Conservation (phyloP, 345 rosid species). For the Gossypium turneri region DNA sequence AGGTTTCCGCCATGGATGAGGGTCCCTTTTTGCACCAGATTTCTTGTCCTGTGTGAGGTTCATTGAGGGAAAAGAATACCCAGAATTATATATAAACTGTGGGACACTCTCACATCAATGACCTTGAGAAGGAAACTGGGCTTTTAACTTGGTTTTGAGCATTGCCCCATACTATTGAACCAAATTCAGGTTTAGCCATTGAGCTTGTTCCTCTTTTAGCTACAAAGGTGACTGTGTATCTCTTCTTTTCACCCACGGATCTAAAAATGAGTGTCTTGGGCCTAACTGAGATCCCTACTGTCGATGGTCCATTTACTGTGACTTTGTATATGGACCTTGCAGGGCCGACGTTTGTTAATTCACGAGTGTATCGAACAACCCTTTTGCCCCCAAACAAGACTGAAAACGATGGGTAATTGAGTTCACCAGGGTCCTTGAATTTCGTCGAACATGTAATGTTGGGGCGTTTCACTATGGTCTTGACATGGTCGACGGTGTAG, state of each 20-base stretch:
- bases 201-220: slow-evolving; percentile 42
- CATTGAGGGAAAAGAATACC: background rate
- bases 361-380: slow-evolving; percentile 71
- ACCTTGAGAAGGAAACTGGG: slow-evolving; percentile 78
- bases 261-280: slow-evolving; percentile 53
- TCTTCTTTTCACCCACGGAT: slow-evolving; percentile 62
- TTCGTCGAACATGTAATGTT: slow-evolving; percentile 50
- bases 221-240: slow-evolving; percentile 69
- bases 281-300: slow-evolving; percentile 51
- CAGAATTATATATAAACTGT: background rate
- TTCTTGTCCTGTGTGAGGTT: background rate
- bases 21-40: background rate
- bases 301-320: slow-evolving; percentile 38
- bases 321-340: slow-evolving; percentile 54
- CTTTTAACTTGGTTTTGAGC: slow-evolving; percentile 64
- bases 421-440: slow-evolving; percentile 65
- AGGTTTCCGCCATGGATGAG: background rate
- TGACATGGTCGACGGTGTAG: slow-evolving; percentile 55
- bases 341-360: slow-evolving; percentile 74
- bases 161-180: slow-evolving; percentile 72
- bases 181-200: slow-evolving; percentile 44
- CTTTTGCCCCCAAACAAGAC: slow-evolving; percentile 58
- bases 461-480: slow-evolving; percentile 61
- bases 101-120: slow-evolving; percentile 17
- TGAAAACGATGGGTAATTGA: slow-evolving; percentile 90